A percentile compares a stretch with the other conserved stretches of the same genome.
phyloP scores from a whole-genome alignment of 768 basidiomycete species.

The Boletus fagicola region DNA sequence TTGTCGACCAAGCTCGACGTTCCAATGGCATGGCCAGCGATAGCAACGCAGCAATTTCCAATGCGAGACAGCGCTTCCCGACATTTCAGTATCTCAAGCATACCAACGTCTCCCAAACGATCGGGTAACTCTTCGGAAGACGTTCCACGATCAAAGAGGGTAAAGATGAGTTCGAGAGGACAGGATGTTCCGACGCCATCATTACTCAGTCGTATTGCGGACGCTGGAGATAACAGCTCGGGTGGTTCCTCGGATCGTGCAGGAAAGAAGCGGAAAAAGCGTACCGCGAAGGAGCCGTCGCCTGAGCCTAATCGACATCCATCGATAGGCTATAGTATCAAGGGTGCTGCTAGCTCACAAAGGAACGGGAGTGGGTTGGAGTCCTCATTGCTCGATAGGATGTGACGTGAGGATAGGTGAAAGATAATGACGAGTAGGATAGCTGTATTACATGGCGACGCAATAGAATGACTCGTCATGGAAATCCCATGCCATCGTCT shows the following conservation, averaged over 20 bases:
- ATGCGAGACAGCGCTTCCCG: constrained; percentile 13
- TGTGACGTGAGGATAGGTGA: constrained; percentile 26
- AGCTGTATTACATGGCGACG: constrained; percentile 16
- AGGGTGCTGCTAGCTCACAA: constrained; percentile 46
- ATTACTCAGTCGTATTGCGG: constrained; percentile 44
- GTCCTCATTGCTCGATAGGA: constrained; percentile 38
- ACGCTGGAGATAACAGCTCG: constrained; percentile 15
- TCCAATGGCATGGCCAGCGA: constrained; percentile 13
- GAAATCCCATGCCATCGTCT: neutral
- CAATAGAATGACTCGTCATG: constrained; percentile 8
- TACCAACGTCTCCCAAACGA: constrained; percentile 26
- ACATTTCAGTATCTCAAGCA: constrained; percentile 5
- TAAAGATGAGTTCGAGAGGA: constrained; percentile 25
- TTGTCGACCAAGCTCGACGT: constrained; percentile 15
- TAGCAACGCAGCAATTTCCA: constrained; percentile 9
- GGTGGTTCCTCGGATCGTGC: constrained; percentile 19
- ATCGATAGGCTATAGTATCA: constrained; percentile 50
- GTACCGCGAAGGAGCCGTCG: constrained; percentile 21
- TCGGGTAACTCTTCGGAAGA: constrained; percentile 30
- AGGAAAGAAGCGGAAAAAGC: constrained; percentile 21
- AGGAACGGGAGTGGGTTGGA: constrained; percentile 19
- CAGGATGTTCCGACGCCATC: constrained; percentile 36
- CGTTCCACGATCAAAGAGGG: constrained; percentile 37
- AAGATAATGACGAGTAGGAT: constrained; percentile 26
- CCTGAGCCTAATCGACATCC: constrained; percentile 35